Percentiles rank a stretch among this genome's conserved stretches.
phyloP scores from a whole-genome alignment of 176 grass and related monocot species.

The Avena insularis region DNA sequence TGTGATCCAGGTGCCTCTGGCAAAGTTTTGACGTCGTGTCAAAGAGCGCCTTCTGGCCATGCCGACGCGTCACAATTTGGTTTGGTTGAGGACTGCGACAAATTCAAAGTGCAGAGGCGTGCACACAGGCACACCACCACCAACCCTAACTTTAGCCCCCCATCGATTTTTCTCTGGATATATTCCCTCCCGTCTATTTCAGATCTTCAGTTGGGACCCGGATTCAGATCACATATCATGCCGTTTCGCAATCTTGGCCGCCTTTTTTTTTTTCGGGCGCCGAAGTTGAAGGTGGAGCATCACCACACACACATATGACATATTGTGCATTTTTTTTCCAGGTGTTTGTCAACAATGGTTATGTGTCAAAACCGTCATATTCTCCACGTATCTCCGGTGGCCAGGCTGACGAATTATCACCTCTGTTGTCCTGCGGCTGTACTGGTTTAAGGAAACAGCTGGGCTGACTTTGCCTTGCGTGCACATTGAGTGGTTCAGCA shows the following conservation, averaged over 20 bases:
- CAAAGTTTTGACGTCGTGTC: constrained; percentile 8
- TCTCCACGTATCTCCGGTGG: neutral
- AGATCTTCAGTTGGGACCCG: constrained; percentile 54
- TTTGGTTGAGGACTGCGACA: constrained; percentile 30
- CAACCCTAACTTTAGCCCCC: constrained; percentile 11
- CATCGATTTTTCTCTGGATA: neutral
- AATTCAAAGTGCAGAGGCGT: constrained; percentile 45
- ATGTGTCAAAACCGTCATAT: neutral
- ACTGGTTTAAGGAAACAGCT: neutral
- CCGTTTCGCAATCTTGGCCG: neutral
- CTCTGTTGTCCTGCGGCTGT: neutral
- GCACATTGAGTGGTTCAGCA: neutral
- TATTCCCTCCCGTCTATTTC: constrained; percentile 57
- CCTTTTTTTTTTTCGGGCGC: neutral
- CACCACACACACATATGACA: neutral
- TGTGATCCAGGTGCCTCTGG: neutral
- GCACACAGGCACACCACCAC: neutral
- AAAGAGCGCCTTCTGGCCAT: constrained; percentile 1
- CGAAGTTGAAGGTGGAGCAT: neutral
- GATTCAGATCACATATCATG: constrained; percentile 20
- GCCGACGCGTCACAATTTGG: constrained; percentile 20
- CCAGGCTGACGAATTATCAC: neutral
- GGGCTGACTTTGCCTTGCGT: neutral
- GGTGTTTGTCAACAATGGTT: constrained; percentile 7
- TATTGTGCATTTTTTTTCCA: neutral